Conservation (phyloP, 2,329 filamentous ascomycete genomes). For the Aspergillus sp. region DNA sequence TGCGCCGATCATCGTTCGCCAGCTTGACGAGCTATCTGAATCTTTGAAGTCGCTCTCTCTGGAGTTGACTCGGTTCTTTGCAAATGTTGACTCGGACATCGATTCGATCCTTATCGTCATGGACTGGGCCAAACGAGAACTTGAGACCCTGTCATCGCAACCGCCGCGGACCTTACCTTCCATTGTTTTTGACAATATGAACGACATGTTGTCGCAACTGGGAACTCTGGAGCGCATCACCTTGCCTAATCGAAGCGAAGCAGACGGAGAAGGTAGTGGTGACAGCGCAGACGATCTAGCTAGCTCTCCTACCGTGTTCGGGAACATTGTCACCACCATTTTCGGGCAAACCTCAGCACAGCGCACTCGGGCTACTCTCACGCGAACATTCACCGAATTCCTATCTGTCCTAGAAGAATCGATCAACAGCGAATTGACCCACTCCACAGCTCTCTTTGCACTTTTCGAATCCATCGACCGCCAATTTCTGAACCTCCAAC, state of each 20-base stretch:
- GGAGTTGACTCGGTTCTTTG: constrained; percentile 86
- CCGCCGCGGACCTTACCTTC: constrained; percentile 60
- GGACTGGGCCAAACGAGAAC: constrained; percentile 88
- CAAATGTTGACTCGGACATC: constrained; percentile 86
- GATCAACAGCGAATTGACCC: constrained; percentile 74
- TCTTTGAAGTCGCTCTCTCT: constrained; percentile 76
- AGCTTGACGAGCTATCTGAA: constrained; percentile 79
- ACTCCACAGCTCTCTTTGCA: constrained; percentile 71
- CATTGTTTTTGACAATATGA: constrained; percentile 72
- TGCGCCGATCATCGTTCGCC: constrained; percentile 74
- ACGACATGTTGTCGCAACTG: constrained; percentile 62
- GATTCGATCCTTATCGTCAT: constrained; percentile 90
- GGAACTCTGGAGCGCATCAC: constrained; percentile 33
- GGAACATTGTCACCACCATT: constrained; percentile 61
- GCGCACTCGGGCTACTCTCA: constrained; percentile 70
- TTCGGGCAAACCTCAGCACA: constrained; percentile 78
- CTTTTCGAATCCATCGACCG: constrained; percentile 90
- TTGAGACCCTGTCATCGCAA: constrained; percentile 59
- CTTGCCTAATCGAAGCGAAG: constrained; percentile 20
- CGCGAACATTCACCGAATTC: constrained; percentile 83
- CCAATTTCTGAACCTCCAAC: constrained; percentile 81
- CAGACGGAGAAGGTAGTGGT: constrained; percentile 4
- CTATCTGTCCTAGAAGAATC: constrained; percentile 81
- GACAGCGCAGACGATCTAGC: constrained; percentile 13
- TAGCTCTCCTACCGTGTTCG: constrained; percentile 58